phyloP scores from a whole-genome alignment of 306 rosid species.

The Begonia masoniana region DNA sequence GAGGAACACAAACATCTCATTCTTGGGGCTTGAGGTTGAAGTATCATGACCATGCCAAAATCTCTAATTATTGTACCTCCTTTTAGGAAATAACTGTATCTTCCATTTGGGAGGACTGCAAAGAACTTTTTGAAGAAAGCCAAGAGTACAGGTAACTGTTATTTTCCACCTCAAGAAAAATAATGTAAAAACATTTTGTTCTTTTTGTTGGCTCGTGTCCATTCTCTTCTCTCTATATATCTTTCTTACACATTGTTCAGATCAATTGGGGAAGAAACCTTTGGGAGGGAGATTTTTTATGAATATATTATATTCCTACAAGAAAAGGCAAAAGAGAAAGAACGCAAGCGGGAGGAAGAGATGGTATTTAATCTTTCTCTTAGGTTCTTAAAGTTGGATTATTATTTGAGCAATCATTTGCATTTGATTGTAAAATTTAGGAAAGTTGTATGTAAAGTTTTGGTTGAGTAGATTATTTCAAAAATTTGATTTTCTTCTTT shows the following conservation, averaged over 20 bases:
- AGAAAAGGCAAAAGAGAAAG: constrained; percentile 91
- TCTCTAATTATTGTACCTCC: constrained; percentile 8
- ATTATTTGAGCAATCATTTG: too few species aligned
- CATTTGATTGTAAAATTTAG: neutral
- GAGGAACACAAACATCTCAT: too few species aligned
- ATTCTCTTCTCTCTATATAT: neutral
- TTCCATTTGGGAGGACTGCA: constrained; percentile 90
- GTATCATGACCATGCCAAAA: too few species aligned
- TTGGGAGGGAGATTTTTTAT: constrained; percentile 57
- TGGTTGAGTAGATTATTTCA: neutral
- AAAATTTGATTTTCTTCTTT: too few species aligned
- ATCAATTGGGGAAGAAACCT: constrained; percentile 65
- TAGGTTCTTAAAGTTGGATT: constrained; percentile 5
- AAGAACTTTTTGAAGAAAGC: constrained; percentile 65
- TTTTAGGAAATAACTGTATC: constrained; percentile 61
- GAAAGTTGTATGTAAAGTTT: neutral
- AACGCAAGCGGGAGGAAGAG: constrained; percentile 95
- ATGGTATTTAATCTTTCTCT: constrained; percentile 37
- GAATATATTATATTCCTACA: constrained; percentile 51
- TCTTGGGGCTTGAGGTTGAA: too few species aligned
- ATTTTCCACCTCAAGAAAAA: neutral
- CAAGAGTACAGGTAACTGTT: constrained; percentile 72
- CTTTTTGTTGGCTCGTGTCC: neutral
- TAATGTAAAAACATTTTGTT: too few species aligned
- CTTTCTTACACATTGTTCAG: constrained; percentile 20